Percentiles rank a stretch among this genome's conserved stretches.
Conservation (phyloP, 2,329 filamentous ascomycete species). For the Herpomyces periplanetae region DNA sequence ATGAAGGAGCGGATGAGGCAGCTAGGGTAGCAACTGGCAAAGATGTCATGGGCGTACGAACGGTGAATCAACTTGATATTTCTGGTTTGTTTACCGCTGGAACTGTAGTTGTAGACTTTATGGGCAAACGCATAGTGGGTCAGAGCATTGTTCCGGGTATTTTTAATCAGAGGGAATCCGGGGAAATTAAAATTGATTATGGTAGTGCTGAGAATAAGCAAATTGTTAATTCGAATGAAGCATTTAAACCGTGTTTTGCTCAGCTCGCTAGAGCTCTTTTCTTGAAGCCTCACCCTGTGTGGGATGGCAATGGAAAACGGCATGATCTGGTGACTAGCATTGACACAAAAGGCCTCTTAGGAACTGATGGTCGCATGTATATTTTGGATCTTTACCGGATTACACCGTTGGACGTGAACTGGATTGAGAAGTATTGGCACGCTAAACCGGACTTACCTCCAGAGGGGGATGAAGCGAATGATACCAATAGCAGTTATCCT, state of each 20-base stretch:
- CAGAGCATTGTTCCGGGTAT: slow-evolving; percentile 96
- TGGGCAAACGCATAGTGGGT: slow-evolving; percentile 81
- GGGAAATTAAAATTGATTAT: slow-evolving; percentile 95
- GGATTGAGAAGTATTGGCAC: slow-evolving; percentile 36
- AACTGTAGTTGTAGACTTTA: slow-evolving; percentile 80
- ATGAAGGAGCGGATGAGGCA: slow-evolving; percentile 81
- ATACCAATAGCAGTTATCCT: slow-evolving; percentile 22
- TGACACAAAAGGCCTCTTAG: slow-evolving; percentile 86
- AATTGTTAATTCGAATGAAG: slow-evolving; percentile 54
- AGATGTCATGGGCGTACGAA: slow-evolving; percentile 66
- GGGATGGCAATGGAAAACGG: slow-evolving; percentile 74
- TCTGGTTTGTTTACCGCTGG: slow-evolving; percentile 74
- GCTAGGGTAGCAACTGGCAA: slow-evolving; percentile 83
- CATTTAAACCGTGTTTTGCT: slow-evolving; percentile 44
- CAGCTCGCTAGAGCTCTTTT: slow-evolving; percentile 63
- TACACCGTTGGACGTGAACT: slow-evolving; percentile 55
- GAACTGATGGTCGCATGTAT: slow-evolving; percentile 83
- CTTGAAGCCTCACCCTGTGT: slow-evolving; percentile 77
- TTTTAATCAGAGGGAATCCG: slow-evolving; percentile 88
- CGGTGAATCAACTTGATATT: slow-evolving; percentile 89
- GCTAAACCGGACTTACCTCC: slow-evolving; percentile 10
- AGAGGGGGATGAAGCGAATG: slow-evolving; percentile 10
- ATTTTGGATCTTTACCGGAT: slow-evolving; percentile 87
- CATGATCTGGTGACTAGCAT: slow-evolving; percentile 82
- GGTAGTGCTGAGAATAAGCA: slow-evolving; percentile 93